Conservation (phyloP, 345 rosid genomes). For the Leavenworthia alabamica region DNA sequence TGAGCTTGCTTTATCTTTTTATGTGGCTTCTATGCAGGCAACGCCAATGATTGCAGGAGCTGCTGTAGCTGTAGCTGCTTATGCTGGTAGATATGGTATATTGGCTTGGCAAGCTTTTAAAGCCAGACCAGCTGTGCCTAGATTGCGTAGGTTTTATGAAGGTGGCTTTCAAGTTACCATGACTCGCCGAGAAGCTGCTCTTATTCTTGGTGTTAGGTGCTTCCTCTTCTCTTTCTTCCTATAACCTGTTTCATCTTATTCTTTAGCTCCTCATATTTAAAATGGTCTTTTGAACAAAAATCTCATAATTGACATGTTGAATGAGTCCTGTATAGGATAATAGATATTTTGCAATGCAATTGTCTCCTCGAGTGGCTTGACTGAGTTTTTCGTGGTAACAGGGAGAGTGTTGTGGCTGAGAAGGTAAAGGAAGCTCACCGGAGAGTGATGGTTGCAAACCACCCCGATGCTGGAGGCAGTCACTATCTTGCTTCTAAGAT, state of each 20-base stretch:
- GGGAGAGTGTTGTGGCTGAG: conserved; percentile 51
- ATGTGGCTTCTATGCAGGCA: conserved; percentile 33
- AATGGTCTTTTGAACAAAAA: neutral
- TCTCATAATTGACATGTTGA: no score
- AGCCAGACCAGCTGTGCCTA: conserved; percentile 54
- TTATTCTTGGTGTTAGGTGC: conserved; percentile 79
- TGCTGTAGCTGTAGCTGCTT: conserved; percentile 81
- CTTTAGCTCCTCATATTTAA: neutral
- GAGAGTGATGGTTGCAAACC: conserved; percentile 88
- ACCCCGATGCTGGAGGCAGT: conserved; percentile 89
- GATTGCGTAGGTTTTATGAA: conserved; percentile 60
- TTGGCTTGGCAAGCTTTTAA: conserved; percentile 89
- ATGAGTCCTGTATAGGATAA: no score
- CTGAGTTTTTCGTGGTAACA: no score
- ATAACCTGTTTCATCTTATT: neutral
- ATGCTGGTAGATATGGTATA: conserved; percentile 69
- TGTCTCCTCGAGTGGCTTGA: no score
- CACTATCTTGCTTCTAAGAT: conserved; percentile 86
- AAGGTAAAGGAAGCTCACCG: conserved; percentile 87
- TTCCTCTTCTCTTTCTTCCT: neutral
- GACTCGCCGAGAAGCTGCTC: conserved; percentile 83
- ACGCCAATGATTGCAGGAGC: conserved; percentile 58
- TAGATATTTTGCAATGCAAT: neutral
- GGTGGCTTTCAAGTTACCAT: conserved; percentile 75
- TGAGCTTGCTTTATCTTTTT: neutral